Evolutionary conservation across 2,329 filamentous ascomycete genomes (phyloP), one percentile per base, ranked within the genome.

Genomic region (Penicillium crustosum): DNA sequence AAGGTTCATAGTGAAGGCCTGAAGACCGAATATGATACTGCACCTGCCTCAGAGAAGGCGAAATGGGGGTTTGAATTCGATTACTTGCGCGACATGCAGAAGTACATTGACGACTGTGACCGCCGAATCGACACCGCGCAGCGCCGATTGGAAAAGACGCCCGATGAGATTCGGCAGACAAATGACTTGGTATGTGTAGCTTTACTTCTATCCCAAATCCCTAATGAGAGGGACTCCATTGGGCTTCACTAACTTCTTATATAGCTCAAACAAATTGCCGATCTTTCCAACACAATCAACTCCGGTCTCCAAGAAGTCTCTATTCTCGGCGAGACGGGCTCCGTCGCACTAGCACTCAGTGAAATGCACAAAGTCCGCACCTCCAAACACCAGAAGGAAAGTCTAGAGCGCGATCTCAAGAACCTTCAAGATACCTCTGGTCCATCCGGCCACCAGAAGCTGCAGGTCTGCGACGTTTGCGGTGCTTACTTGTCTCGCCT

Each of bases 391-490:
- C 85, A 89, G 65, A 96, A 96, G 76, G 84, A 88, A 59, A 91
- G 94, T 61, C 86, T 86, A 61, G 93, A 97, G 77, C 85, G 89
- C 60, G 93, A 97, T 71, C 83, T 99, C 59, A 96, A 96, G 75
- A 87, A 89, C 3, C 83, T 99, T 25, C 90, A 89, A 55, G 94
- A 99, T 77, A 97, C 93, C 0, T 91, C 88, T 27, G 94, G 94
- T 0, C 94, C 94, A 0, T 92, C 88, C 0, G 94, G 94, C 19
- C 94, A 99, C 76, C 94, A 99, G 80, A 99, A 99, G 75, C 82
- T 99, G 41, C 94, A 99, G 75, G 94, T 99, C 47, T 99, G 94
- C 82, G 94, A 99, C 76, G 94, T 97, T 1, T 99, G 94, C 75
- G 94, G 94, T 61, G 94, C 94, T 6, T 99, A 97, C 74, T 83